Conservation (phyloP, 2,329 filamentous ascomycete genomes). For the Aspergillus arachidicola region DNA sequence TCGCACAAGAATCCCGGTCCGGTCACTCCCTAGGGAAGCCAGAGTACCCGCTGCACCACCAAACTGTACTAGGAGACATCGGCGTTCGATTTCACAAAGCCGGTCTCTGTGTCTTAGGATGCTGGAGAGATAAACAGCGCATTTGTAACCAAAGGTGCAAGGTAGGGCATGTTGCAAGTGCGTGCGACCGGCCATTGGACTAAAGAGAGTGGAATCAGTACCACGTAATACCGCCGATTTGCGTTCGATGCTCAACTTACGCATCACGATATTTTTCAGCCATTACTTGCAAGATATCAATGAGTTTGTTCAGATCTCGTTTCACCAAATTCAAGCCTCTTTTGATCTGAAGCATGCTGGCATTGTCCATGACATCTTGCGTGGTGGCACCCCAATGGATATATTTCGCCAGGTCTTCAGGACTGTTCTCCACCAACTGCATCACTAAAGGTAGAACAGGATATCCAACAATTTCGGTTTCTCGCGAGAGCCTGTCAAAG, state of each 20-base stretch:
- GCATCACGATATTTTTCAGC: slow-evolving; percentile 53
- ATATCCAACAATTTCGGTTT: slow-evolving; percentile 59
- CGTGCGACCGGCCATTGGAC: slow-evolving; percentile 59
- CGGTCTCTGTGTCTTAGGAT: slow-evolving; percentile 54
- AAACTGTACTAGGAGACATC: slow-evolving; percentile 57
- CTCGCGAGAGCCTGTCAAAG: slow-evolving; percentile 45
- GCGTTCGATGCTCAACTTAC: not conserved
- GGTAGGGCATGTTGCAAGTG: slow-evolving; percentile 62
- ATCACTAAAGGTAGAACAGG: slow-evolving; percentile 56
- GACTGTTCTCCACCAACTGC: slow-evolving; percentile 47
- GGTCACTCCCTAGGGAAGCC: slow-evolving; percentile 53
- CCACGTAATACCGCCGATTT: not conserved
- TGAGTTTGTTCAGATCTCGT: slow-evolving; percentile 47
- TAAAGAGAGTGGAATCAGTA: not conserved
- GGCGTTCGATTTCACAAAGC: slow-evolving; percentile 49
- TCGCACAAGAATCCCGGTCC: slow-evolving; percentile 53
- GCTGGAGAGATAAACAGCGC: slow-evolving; percentile 56
- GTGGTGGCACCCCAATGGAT: slow-evolving; percentile 63
- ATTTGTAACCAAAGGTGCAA: slow-evolving; percentile 61
- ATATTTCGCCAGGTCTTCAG: slow-evolving; percentile 45
- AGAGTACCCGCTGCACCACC: slow-evolving; percentile 60
- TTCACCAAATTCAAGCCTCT: slow-evolving; percentile 53
- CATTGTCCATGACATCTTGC: slow-evolving; percentile 62
- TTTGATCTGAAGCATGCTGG: slow-evolving; percentile 57
- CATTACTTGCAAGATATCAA: slow-evolving; percentile 46